Percentiles rank a stretch among this genome's conserved stretches.
Conservation (phyloP, 805 yeast genomes). For the Wickerhamomyces mucosus region DNA sequence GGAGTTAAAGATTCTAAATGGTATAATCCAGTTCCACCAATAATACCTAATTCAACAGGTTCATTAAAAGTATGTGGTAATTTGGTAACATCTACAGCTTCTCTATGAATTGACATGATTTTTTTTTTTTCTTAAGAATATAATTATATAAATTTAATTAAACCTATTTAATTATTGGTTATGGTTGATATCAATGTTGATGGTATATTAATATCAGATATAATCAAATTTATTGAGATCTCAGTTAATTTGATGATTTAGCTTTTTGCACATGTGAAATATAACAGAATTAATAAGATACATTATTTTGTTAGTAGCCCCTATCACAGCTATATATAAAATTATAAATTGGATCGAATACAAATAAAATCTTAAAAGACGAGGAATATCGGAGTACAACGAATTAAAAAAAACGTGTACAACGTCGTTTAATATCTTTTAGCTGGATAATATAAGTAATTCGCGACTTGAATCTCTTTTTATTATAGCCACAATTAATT, state of each 20-base stretch:
- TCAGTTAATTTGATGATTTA: too few relatives aligned
- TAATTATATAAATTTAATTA: too few relatives aligned
- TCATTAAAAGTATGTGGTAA: slow-evolving; percentile 46
- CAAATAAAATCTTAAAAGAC: neutral
- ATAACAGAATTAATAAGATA: too few relatives aligned
- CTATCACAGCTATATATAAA: neutral
- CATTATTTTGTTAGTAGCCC: neutral
- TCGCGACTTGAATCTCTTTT: too few relatives aligned
- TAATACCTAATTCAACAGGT: slow-evolving; percentile 75
- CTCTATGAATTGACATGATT: slow-evolving; percentile 21
- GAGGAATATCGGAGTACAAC: neutral
- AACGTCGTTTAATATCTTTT: slow-evolving; percentile 1
- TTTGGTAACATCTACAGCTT: slow-evolving; percentile 4
- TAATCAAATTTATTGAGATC: too few relatives aligned
- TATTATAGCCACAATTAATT: too few relatives aligned
- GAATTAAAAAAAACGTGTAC: neutral
- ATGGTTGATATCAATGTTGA: neutral
- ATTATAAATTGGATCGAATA: neutral
- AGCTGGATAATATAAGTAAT: too few relatives aligned
- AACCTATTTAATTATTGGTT: neutral
- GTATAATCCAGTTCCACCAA: slow-evolving; percentile 98
- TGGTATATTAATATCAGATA: neutral
- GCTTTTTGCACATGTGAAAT: too few relatives aligned
- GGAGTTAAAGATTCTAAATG: slow-evolving; percentile 74
- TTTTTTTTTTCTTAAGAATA: neutral